Base-by-base conservation (phyloP, 2,329 filamentous ascomycete genomes). In the Pseudogymnoascus verrucosus region DNA sequence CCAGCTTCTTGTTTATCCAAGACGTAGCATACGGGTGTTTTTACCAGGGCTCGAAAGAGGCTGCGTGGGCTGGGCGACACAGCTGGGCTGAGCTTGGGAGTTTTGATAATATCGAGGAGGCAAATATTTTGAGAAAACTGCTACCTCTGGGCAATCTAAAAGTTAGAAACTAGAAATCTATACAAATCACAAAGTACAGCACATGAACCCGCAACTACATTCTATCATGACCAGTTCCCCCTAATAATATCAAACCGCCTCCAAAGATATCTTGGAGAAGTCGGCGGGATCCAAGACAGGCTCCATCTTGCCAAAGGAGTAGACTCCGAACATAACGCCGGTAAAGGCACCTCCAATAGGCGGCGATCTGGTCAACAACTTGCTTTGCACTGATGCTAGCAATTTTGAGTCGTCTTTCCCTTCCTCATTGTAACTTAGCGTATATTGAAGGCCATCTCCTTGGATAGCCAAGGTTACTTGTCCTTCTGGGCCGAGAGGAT, bases 311-410 rank as follows among this genome's bases (percentile, higher is more conserved):
- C 63, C 37, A 34, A 64, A 68, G 23, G 65, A 60, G 44, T 68
- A 68, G 3, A 67, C 21, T 2, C 67, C 67, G 5, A 68, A 61
- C 66, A 68, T 65, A 60, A 66, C 64, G 11, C 67, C 67, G 11
- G 64, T 64, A 47, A 68, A 68, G 2, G 62, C 23, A 26, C 54
- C 59, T 14, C 67, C 67, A 37, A 68, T 59, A 10, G 67, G 67
- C 11, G 67, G 67, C n/a, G 62, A 47, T 11, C 39, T 60, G 12
- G 67, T 68, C 64, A 68, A 60, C 4, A 31, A 19, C 21, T 63
- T 39, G 26, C 54, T 64, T 37, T 39, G 21, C 5, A 68, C 60
- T 31, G 51, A 28, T 19, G 51, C 51, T 1, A 57, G 28, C 10
- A 28, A 3, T 34, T 34, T 57, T 23, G 31, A 62, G 11, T 42